Base-by-base conservation (phyloP, 2,329 filamentous ascomycete species). In the Diaporthe ilicicola region DNA sequence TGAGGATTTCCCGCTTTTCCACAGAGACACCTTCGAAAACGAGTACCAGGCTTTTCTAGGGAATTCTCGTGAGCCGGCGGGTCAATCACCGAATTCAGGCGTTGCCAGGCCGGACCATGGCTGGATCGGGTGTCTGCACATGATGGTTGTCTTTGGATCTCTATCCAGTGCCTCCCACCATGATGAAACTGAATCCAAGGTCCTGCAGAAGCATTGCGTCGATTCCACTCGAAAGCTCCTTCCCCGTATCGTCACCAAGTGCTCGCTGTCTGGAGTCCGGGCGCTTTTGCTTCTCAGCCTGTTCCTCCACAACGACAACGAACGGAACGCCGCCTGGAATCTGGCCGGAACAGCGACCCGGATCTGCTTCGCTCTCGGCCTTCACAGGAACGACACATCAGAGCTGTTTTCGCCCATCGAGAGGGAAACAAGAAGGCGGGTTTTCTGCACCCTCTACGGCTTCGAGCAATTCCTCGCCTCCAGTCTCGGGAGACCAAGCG, bases 281-380 rank as follows among this genome's bases (percentile, higher is more conserved):
- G 79, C 78, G 1, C 73, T 81, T n/a, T 53, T 81, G 6, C 74
- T 81, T 3, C 71, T 81, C 4, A 74, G 79, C 0, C 65, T 82
- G 1, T 82, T 81, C 56, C 70, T 82, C 1, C 81, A 82, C 54
- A 82, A 82, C 44, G 80, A 80, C 44, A 81, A 81, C 67, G 81
- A 82, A 61, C 74, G 81, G 8, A 82, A 82, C 37, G 81, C 80
- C 1, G 79, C 80, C 0, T 81, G 79, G 79, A 81, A 81, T 22
- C 74, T 80, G 0, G 76, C 77, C 0, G 79, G 79, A 2, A 78
- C 79, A 2, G 79, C 79, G 0, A 80, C 76, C 3, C 73, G 79
- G 0, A 76, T 80, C 22, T 74, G 77, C 1, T 81, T 80, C 8
- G 79, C 79, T 0, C 75, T 81, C 1, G 79, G 79, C 0, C 75